phyloP scores from a whole-genome alignment of 768 basidiomycete species.

The Ramaria rubella region DNA sequence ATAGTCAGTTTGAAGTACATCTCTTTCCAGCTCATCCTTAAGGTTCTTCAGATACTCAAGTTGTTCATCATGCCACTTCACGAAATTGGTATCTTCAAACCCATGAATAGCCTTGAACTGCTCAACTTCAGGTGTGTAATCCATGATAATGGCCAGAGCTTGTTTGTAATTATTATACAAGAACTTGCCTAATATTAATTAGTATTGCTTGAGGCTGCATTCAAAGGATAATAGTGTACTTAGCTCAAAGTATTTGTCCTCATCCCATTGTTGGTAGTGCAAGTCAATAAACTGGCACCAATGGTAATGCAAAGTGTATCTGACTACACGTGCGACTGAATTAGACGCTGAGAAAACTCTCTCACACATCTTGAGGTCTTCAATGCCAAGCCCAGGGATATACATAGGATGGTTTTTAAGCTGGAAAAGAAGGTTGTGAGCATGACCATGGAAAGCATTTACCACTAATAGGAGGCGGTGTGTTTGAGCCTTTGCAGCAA shows the following conservation, averaged over 20 bases:
- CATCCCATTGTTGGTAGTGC: slow-evolving; percentile 19
- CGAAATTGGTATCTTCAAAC: neutral
- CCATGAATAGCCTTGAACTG: neutral
- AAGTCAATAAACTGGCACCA: slow-evolving; percentile 11
- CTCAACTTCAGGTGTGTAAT: neutral
- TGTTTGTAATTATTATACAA: slow-evolving; percentile 3
- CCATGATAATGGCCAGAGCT: neutral
- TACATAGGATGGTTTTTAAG: slow-evolving; percentile 15
- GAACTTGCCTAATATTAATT: neutral
- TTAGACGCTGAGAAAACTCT: slow-evolving; percentile 16
- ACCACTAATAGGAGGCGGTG: neutral
- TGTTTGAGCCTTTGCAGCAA: neutral
- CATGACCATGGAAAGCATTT: slow-evolving; percentile 16
- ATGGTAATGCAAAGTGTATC: slow-evolving; percentile 16
- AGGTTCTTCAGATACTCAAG: neutral
- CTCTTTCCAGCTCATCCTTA: neutral
- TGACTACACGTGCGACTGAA: slow-evolving; percentile 6
- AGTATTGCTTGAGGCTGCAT: neutral
- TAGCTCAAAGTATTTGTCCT: slow-evolving; percentile 15
- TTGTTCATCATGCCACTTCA: neutral
- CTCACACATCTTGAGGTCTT: slow-evolving; percentile 18
- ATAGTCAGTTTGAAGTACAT: neutral
- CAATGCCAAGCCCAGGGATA: slow-evolving; percentile 13
- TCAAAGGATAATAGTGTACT: slow-evolving; percentile 5
- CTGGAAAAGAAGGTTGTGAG: slow-evolving; percentile 18